Conservation (phyloP, 2,329 filamentous ascomycete species). For the Cladosporium oxysporum region DNA sequence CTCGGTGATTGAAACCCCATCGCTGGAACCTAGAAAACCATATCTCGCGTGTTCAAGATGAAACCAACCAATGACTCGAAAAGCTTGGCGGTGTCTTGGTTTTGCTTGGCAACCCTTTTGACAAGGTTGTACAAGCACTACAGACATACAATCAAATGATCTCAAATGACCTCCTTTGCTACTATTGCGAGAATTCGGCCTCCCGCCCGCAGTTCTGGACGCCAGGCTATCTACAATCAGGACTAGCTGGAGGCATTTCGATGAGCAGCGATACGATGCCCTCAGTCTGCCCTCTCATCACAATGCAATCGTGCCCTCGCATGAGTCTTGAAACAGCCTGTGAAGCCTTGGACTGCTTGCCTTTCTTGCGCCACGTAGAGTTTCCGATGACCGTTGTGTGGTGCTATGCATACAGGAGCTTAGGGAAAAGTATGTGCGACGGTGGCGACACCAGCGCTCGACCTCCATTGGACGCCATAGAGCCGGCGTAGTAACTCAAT, state of each 20-base stretch:
- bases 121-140: neutral
- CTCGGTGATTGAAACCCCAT: neutral
- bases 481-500: slow-evolving; percentile 1
- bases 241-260: no score
- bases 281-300: neutral
- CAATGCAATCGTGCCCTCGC: neutral
- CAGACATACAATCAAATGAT: neutral
- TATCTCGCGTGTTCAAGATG: slow-evolving; percentile 7
- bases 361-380: neutral
- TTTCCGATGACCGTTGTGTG: neutral
- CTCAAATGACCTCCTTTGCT: neutral
- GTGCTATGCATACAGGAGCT: neutral
- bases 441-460: neutral
- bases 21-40: neutral
- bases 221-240: neutral
- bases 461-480: neutral
- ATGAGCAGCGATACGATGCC: neutral
- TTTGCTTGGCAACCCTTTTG: neutral
- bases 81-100: neutral
- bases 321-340: neutral
- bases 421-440: neutral
- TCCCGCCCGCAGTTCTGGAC: neutral
- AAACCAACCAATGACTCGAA: neutral
- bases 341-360: neutral
- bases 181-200: neutral